phyloP scores from a whole-genome alignment of 1,139 yeast species.

The Blastobotrys aristatus region DNA sequence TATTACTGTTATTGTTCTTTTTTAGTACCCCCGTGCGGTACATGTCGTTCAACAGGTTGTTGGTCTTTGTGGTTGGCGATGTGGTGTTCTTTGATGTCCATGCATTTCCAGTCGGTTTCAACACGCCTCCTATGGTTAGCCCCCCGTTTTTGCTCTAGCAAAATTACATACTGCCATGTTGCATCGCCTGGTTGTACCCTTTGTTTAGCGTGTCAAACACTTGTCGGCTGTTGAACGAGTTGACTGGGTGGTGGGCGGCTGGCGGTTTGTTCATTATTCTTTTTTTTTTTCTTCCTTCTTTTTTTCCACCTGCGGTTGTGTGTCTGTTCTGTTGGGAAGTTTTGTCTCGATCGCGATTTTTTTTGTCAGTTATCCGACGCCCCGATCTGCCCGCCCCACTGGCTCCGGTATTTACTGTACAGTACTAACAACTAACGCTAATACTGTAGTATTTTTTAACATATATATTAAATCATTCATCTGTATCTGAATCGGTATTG shows the following conservation, averaged over 20 bases:
- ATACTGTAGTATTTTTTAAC: too few species aligned
- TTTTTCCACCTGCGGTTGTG: neutral
- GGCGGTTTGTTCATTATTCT: neutral
- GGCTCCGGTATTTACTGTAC: too few species aligned
- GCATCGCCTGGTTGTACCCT: constrained; percentile 19
- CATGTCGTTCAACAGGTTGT: constrained; percentile 21
- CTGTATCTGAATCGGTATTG: too few species aligned
- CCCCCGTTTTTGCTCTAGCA: too few species aligned
- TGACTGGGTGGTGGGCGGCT: constrained; percentile 21
- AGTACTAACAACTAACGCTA: too few species aligned
- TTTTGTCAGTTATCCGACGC: too few species aligned
- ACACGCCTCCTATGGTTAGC: neutral
- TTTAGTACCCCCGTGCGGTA: constrained; percentile 6
- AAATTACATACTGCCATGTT: constrained; percentile 17
- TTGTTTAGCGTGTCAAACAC: constrained; percentile 24
- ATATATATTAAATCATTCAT: too few species aligned
- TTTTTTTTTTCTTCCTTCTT: neutral
- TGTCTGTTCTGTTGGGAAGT: neutral
- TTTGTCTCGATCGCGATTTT: too few species aligned
- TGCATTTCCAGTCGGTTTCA: constrained; percentile 13
- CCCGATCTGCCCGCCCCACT: too few species aligned
- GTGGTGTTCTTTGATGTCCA: constrained; percentile 18
- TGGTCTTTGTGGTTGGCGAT: constrained; percentile 16
- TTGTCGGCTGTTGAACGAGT: constrained; percentile 26
- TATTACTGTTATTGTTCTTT: neutral